Evolutionary conservation across 2,329 filamentous ascomycete genomes (phyloP).

Genomic region (Calcarisporium arbuscula): DNA sequence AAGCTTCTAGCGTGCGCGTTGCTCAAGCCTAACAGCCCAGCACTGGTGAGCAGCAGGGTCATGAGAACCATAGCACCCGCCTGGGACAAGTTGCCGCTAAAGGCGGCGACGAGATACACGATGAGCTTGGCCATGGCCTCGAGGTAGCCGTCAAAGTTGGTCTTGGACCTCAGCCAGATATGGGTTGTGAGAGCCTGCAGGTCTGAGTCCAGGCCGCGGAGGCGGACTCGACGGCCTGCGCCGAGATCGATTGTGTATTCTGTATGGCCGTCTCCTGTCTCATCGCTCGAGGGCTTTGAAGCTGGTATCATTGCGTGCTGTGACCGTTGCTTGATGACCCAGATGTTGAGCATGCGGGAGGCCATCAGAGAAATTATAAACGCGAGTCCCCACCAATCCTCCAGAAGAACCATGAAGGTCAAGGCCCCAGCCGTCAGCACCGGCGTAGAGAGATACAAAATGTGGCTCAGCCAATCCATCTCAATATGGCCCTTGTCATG

Average conservation of each 20-base stretch:
- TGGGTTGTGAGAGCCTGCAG: constrained; percentile 54
- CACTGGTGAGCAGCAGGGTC: constrained; percentile 43
- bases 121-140: constrained; percentile 48
- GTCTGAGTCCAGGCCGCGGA: constrained; percentile 49
- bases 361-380: constrained; percentile 43
- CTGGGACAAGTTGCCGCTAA: constrained; percentile 50
- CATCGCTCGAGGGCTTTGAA: not conserved
- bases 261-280: constrained; percentile 14
- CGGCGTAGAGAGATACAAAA: constrained; percentile 42
- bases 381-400: constrained; percentile 46
- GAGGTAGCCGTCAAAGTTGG: constrained; percentile 42
- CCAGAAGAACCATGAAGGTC: constrained; percentile 37
- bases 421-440: constrained; percentile 38
- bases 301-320: constrained; percentile 8
- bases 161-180: constrained; percentile 48
- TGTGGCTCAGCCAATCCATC: constrained; percentile 40
- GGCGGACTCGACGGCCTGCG: constrained; percentile 42
- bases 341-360: constrained; percentile 49
- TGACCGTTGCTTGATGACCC: constrained; percentile 47
- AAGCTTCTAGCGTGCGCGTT: constrained; percentile 43
- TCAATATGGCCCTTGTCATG: constrained; percentile 19
- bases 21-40: constrained; percentile 45
- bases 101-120: constrained; percentile 50
- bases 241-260: constrained; percentile 49
- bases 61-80: constrained; percentile 46